Evolutionary conservation across 306 rosid genomes (phyloP).

Genomic region (Sesbania bispinosa): DNA sequence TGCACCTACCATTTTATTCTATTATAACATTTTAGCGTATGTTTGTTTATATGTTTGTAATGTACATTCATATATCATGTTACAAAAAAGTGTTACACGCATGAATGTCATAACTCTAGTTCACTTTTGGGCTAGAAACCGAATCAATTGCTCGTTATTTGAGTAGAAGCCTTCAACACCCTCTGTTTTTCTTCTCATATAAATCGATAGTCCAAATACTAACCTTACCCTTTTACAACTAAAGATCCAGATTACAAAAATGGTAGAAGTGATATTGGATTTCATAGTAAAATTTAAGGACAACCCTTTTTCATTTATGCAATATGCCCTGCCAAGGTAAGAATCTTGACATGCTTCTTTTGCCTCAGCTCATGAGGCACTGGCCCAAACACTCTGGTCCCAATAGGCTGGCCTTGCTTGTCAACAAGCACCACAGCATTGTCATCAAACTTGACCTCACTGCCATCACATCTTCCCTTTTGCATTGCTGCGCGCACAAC

Average conservation of each 20-base stretch:
- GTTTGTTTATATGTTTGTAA: no score
- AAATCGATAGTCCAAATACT: no score
- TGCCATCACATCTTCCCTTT: no score
- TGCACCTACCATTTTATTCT: no score
- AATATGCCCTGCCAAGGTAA: no score
- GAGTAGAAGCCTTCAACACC: not conserved
- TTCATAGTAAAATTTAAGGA: no score
- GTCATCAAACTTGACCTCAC: slow-evolving; percentile 90
- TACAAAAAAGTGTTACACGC: no score
- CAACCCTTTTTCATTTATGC: no score
- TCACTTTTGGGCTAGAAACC: not conserved
- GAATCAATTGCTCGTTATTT: not conserved
- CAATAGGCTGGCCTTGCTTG: slow-evolving; percentile 92
- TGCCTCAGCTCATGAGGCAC: slow-evolving; percentile 83
- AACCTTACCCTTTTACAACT: not conserved
- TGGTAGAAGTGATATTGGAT: not conserved
- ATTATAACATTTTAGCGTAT: not conserved
- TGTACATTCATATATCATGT: no score
- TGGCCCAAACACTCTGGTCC: slow-evolving; percentile 92
- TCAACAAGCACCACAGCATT: slow-evolving; percentile 84
- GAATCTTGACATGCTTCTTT: slow-evolving; percentile 92
- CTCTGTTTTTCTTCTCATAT: not conserved
- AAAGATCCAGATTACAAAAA: no score
- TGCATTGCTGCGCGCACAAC: no score
- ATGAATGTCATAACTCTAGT: not conserved